Percentiles rank a stretch among this genome's conserved stretches.
phyloP scores from a whole-genome alignment of 139 green algal species.

The Chlamydomonas sp. region DNA sequence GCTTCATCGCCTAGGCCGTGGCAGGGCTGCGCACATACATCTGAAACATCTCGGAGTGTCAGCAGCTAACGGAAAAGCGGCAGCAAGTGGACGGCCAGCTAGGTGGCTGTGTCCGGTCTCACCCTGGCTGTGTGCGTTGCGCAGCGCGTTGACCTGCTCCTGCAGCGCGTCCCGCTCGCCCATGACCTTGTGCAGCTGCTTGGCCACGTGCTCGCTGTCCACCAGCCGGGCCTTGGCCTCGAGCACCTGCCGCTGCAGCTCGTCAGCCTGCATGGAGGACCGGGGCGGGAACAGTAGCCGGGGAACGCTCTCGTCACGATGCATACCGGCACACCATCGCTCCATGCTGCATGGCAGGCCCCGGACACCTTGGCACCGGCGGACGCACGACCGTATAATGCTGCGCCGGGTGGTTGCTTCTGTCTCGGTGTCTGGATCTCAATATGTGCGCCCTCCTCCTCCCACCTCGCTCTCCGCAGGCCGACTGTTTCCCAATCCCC shows the following conservation, averaged over 20 bases:
- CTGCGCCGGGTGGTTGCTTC: too few relatives aligned
- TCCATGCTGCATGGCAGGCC: too few relatives aligned
- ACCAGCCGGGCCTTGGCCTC: constrained; percentile 22
- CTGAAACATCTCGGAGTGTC: not conserved
- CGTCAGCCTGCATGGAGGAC: constrained; percentile 15
- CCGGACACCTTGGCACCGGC: too few relatives aligned
- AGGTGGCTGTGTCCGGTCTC: not conserved
- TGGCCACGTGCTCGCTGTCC: constrained; percentile 7
- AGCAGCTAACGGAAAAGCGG: not conserved
- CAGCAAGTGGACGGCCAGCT: not conserved
- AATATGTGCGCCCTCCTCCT: too few relatives aligned
- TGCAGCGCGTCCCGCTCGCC: constrained; percentile 33
- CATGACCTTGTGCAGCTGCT: constrained; percentile 36
- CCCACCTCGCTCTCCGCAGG: too few relatives aligned
- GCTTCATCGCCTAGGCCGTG: not conserved
- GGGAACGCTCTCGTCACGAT: too few relatives aligned
- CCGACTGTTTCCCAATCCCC: too few relatives aligned
- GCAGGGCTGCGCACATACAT: not conserved
- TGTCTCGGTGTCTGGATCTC: too few relatives aligned
- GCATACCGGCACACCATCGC: too few relatives aligned
- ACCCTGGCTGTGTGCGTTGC: constrained; percentile 23
- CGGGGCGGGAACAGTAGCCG: not conserved
- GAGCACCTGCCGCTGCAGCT: constrained; percentile 21
- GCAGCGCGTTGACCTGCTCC: constrained; percentile 23
- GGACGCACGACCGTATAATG: too few relatives aligned